Evolutionary conservation across 2,329 filamentous ascomycete genomes (phyloP).

Genomic region (Exutisphaerella laricina): DNA sequence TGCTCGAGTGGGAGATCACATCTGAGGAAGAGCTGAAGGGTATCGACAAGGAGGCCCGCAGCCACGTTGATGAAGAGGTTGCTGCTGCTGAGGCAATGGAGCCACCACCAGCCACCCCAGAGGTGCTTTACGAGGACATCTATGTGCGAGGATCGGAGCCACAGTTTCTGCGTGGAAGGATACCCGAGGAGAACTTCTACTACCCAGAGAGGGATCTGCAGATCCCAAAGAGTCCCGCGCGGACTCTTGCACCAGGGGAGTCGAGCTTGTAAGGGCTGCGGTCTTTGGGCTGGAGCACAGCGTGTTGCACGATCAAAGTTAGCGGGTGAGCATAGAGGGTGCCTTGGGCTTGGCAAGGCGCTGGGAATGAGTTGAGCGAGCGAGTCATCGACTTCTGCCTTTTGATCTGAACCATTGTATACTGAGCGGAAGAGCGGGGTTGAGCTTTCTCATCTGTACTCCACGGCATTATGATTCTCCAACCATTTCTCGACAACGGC

Average conservation of each 20-base stretch:
- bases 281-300: constrained; percentile 6
- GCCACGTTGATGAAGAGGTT: constrained; percentile 82
- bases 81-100: constrained; percentile 84
- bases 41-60: constrained; percentile 89
- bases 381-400: constrained; percentile 1
- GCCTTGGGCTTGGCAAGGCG: constrained; percentile 9
- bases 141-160: constrained; percentile 87
- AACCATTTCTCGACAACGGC: too few species aligned
- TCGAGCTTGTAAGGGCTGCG: constrained; percentile 10
- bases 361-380: constrained; percentile 2
- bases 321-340: constrained; percentile 6
- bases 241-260: constrained; percentile 21
- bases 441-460: constrained; percentile 6
- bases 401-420: constrained; percentile 7
- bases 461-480: too few species aligned
- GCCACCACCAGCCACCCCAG: constrained; percentile 66
- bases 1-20: constrained; percentile 89
- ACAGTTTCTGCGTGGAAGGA: constrained; percentile 78
- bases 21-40: constrained; percentile 93
- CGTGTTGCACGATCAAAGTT: constrained; percentile 1
- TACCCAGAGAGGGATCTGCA: constrained; percentile 40
- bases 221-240: constrained; percentile 28
- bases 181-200: constrained; percentile 88
- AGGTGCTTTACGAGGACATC: constrained; percentile 94
- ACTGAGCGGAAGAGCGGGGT: constrained; percentile 5